Conservation (phyloP, 2,329 filamentous ascomycete species). For the Paecilomyces sp. region DNA sequence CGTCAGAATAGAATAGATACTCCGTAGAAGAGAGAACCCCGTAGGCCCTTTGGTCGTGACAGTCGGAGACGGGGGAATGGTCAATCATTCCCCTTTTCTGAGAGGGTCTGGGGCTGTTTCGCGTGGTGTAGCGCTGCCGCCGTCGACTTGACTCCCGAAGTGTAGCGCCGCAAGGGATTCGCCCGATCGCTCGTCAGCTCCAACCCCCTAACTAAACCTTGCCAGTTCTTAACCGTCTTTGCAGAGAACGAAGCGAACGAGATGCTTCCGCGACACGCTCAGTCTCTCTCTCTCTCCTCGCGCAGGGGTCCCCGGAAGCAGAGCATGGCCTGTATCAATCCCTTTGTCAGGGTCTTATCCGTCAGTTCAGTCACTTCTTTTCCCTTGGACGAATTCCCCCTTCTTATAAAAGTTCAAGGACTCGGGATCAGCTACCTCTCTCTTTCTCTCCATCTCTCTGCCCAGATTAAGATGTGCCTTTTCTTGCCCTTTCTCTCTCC, state of each 20-base stretch:
- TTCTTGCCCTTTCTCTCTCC: not conserved
- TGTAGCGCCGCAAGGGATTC: not conserved
- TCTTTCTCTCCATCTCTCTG: not conserved
- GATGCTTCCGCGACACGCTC: not conserved
- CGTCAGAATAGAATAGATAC: not conserved
- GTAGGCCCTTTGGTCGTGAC: not conserved
- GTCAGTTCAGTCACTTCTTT: too few species aligned
- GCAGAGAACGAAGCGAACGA: not conserved
- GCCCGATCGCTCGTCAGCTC: not conserved
- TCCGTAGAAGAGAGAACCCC: not conserved
- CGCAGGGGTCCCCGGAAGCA: too few species aligned
- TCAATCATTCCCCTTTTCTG: conserved; percentile 1
- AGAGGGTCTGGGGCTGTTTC: conserved; percentile 1
- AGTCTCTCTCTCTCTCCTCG: too few species aligned
- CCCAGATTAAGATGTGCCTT: not conserved
- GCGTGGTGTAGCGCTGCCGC: not conserved
- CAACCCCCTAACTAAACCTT: not conserved
- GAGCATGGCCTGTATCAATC: too few species aligned
- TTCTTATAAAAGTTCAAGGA: too few species aligned
- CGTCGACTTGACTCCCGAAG: not conserved
- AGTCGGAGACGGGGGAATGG: not conserved
- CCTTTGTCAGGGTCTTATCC: too few species aligned
- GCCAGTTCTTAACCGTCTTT: not conserved
- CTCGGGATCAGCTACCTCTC: too few species aligned
- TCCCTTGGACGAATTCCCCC: too few species aligned